These are phyloP conservation scores for Pichia insulana DNA, from an alignment of 805 yeast species.

Conservation along the genomic window DNA sequence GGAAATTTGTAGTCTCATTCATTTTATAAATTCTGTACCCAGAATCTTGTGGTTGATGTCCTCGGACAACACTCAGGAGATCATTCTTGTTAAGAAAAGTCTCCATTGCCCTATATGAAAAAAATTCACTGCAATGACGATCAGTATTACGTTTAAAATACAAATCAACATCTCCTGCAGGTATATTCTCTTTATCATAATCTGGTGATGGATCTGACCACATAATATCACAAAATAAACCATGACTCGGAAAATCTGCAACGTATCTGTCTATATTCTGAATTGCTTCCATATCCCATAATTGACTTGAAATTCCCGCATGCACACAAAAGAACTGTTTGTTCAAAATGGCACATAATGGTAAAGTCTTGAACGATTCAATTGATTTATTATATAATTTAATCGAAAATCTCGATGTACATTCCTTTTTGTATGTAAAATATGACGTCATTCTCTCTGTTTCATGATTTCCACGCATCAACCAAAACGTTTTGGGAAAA, in stretches of 20 bases:
- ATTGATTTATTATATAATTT: slow-evolving; percentile 64
- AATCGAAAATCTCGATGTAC: slow-evolving; percentile 70
- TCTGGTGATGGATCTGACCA: slow-evolving; percentile 97
- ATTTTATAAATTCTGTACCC: slow-evolving; percentile 92
- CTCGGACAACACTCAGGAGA: slow-evolving; percentile 77
- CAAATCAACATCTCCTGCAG: slow-evolving; percentile 11
- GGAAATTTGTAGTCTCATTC: slow-evolving; percentile 78
- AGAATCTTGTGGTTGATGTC: slow-evolving; percentile 97
- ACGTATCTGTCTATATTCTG: slow-evolving; percentile 66
- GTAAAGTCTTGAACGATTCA: slow-evolving; percentile 74
- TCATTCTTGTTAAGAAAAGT: slow-evolving; percentile 71
- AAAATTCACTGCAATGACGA: slow-evolving; percentile 90
- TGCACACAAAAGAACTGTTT: slow-evolving; percentile 93
- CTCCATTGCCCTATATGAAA: slow-evolving; percentile 74
- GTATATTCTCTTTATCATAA: slow-evolving; percentile 52
- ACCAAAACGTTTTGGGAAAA: slow-evolving; percentile 65
- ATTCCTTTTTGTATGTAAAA: slow-evolving; percentile 87
- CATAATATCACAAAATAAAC: slow-evolving; percentile 86
- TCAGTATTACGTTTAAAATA: slow-evolving; percentile 57
- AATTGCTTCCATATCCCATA: slow-evolving; percentile 61
- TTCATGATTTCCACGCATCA: slow-evolving; percentile 92
- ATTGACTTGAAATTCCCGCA: slow-evolving; percentile 89
- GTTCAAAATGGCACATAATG: slow-evolving; percentile 88
- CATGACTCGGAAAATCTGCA: slow-evolving; percentile 82
- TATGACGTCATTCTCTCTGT: slow-evolving; percentile 88